Base-by-base conservation (phyloP, 2,329 filamentous ascomycete species). In the Xylariaceae sp. region DNA sequence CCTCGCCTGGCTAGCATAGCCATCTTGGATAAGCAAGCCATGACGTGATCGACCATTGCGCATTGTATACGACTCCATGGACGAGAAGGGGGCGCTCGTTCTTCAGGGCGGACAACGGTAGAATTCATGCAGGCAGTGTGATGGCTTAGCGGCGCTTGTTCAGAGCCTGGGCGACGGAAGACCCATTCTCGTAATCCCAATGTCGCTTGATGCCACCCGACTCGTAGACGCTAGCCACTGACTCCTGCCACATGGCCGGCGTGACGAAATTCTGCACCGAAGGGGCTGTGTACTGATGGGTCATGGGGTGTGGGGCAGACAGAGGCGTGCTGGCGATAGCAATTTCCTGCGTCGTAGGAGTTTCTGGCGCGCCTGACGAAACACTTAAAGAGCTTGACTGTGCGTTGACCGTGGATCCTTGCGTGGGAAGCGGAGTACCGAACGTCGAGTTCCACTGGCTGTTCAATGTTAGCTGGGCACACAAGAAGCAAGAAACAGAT, bases 361-460 rank as follows among this genome's bases (percentile, higher is more conserved):
- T 73, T 73, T 85, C 82, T 66, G 80, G 74, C 65, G 77, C 77
- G 76, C 78, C 80, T 77, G 80, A 77, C 64, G 78, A 71, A 69
- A 79, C 72, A 73, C 79, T 83, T 75, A 84, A 77, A 76, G 78
- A 74, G 72, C 73, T 78, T 72, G 76, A 72, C 69, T 79, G 77
- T 66, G 77, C 72, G 66, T 73, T 74, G 67, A 76, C 71, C 61
- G 77, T 73, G 59, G 70, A 70, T 62, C 73, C 72, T 63, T 75
- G 73, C 64, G 77, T 70, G 68, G 80, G 77, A 68, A 75, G 74
- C 66, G 77, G 85, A 74, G 87, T 89, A 79, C 91, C 90, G 77
- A 97, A 97, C 65, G 93, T 92, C 71, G 89, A 87, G 75, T 96
- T 92, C 92, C 93, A 97, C 79, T 96, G 91, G 74, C 92, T 96